These are phyloP conservation scores for Wickerhamomyces sp. DNA, from an alignment of 1,139 yeast genomes.

Conservation along the genomic window DNA sequence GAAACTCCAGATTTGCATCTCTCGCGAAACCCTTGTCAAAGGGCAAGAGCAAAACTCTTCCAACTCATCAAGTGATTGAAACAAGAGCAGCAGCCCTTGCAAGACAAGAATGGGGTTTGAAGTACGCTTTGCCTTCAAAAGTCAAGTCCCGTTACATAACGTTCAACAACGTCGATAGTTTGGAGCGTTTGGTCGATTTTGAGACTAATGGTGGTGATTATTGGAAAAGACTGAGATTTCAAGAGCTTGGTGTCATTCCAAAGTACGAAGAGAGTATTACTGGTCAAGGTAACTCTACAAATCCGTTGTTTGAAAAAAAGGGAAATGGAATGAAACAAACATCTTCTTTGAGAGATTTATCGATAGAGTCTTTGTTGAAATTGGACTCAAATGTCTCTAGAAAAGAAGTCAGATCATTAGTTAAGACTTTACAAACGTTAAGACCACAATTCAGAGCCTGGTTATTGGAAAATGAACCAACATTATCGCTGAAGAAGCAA, in stretches of 20 bases:
- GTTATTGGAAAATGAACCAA: slow-evolving; percentile 36
- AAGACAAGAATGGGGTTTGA: slow-evolving; percentile 63
- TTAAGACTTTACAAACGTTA: slow-evolving; percentile 23
- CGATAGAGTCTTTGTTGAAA: slow-evolving; percentile 3
- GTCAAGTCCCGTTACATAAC: slow-evolving; percentile 44
- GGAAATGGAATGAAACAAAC: background rate
- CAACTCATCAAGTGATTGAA: slow-evolving; percentile 55
- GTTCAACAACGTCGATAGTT: slow-evolving; percentile 47
- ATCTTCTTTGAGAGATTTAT: background rate
- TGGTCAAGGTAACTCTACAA: slow-evolving; percentile 7
- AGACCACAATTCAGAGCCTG: slow-evolving; percentile 38
- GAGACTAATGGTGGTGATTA: slow-evolving; percentile 42
- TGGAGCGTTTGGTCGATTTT: slow-evolving; percentile 48
- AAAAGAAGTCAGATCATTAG: slow-evolving; percentile 16
- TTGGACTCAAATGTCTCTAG: slow-evolving; percentile 4
- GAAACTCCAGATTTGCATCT: slow-evolving; percentile 28
- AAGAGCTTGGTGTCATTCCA: slow-evolving; percentile 44
- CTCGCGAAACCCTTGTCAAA: slow-evolving; percentile 22
- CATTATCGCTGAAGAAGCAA: slow-evolving; percentile 22
- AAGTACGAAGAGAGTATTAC: slow-evolving; percentile 23
- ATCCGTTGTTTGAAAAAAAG: slow-evolving; percentile 28
- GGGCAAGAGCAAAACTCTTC: slow-evolving; percentile 26
- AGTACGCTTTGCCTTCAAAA: slow-evolving; percentile 50
- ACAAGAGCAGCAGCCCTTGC: slow-evolving; percentile 50
- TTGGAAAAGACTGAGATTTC: slow-evolving; percentile 46